Evolutionary conservation across 805 yeast species (phyloP).

Genomic region (Blastobotrys chiropterorum): DNA sequence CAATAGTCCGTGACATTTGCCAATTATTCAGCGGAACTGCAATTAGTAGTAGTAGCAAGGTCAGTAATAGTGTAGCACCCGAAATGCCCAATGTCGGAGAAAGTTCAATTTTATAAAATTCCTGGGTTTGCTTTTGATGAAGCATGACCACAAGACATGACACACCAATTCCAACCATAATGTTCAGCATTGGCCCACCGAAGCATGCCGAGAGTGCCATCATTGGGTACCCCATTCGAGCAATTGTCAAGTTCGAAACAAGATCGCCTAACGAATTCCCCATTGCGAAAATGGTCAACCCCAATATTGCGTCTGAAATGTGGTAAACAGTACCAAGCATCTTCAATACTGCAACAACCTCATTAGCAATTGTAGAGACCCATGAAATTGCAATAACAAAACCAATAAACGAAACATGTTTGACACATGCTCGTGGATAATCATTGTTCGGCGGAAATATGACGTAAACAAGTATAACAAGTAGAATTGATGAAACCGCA

Average conservation of each 20-base stretch:
- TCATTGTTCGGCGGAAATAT: slow-evolving; percentile 2
- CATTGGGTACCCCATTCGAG: slow-evolving; percentile 72
- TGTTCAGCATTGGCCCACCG: slow-evolving; percentile 82
- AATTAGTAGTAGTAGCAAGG: slow-evolving; percentile 34
- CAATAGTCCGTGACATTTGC: slow-evolving; percentile 37
- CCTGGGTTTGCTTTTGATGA: slow-evolving; percentile 13
- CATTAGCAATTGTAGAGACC: slow-evolving; percentile 64
- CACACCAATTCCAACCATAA: slow-evolving; percentile 73
- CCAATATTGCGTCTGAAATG: slow-evolving; percentile 73
- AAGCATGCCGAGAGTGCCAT: slow-evolving; percentile 96
- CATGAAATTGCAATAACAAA: slow-evolving; percentile 61
- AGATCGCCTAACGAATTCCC: slow-evolving; percentile 93
- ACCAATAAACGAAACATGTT: slow-evolving; percentile 38
- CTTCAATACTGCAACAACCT: slow-evolving; percentile 59
- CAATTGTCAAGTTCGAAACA: slow-evolving; percentile 74
- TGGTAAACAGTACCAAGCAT: slow-evolving; percentile 52
- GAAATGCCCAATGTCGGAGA: slow-evolving; percentile 38
- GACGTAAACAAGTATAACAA: slow-evolving; percentile 10
- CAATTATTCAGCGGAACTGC: slow-evolving; percentile 39
- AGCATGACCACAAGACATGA: slow-evolving; percentile 51
- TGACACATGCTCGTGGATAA: slow-evolving; percentile 2
- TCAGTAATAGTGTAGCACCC: slow-evolving; percentile 36
- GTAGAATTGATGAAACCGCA: slow-evolving; percentile 1
- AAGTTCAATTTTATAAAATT: slow-evolving; percentile 29
- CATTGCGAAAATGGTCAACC: slow-evolving; percentile 81